A percentile compares a stretch with the other conserved stretches of the same genome.
Conservation (phyloP, 2,329 filamentous ascomycete genomes). For the Penicillium olsonii region DNA sequence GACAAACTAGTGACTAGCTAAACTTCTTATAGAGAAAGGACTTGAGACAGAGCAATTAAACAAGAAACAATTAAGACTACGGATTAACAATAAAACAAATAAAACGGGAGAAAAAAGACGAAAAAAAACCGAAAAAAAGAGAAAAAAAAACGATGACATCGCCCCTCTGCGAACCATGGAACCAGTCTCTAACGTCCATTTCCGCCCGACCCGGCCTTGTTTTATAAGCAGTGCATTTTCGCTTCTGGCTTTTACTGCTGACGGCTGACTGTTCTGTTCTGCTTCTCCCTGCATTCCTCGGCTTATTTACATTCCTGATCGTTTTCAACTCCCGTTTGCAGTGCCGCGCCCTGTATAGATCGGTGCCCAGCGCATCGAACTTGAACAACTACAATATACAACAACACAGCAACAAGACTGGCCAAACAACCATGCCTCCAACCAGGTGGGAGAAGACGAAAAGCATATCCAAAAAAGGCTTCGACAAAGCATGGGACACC, state of each 20-base stretch:
- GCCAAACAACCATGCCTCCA: constrained; percentile 43
- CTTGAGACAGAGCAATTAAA: too few relatives aligned
- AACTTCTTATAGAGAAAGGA: too few relatives aligned
- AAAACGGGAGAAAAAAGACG: not conserved
- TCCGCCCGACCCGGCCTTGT: not conserved
- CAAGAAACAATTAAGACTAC: too few relatives aligned
- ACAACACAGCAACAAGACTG: too few relatives aligned
- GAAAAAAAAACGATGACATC: not conserved
- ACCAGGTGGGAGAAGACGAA: constrained; percentile 59
- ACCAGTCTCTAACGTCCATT: not conserved
- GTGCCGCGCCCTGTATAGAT: constrained; percentile 14
- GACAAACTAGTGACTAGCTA: too few relatives aligned
- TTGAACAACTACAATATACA: too few relatives aligned
- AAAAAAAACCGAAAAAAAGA: not conserved
- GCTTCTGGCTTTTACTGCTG: too few relatives aligned
- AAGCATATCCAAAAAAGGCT: constrained; percentile 61
- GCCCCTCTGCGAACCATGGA: not conserved
- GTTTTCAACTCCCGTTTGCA: constrained; percentile 9
- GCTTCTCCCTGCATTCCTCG: constrained; percentile 9
- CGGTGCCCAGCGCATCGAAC: not conserved
- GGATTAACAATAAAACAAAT: not conserved
- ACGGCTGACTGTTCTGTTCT: not conserved
- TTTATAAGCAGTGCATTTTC: not conserved
- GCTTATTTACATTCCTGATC: constrained; percentile 20
- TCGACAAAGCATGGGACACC: constrained; percentile 70